Evolutionary conservation across 176 grass and related monocot genomes (phyloP).

Genomic region (Aechmea fasciata): DNA sequence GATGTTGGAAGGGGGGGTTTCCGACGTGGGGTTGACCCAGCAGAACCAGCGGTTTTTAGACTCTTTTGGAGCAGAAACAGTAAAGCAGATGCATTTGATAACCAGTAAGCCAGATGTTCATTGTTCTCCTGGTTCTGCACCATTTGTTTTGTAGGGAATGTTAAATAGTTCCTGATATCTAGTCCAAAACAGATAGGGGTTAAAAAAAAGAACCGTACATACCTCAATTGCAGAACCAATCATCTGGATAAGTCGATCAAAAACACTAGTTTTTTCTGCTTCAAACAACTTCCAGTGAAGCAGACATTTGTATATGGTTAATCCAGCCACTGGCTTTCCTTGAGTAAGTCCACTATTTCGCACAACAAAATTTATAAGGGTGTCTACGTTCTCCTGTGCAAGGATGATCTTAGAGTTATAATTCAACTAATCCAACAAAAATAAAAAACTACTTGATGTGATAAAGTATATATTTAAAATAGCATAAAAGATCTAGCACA

Average conservation of each 20-base stretch:
- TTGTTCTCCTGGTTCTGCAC: constrained; percentile 58
- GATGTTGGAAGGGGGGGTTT: constrained; percentile 62
- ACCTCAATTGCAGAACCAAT: constrained; percentile 89
- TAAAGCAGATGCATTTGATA: constrained; percentile 86
- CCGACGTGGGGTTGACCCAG: constrained; percentile 37
- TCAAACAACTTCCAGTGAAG: constrained; percentile 93
- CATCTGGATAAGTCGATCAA: constrained; percentile 78
- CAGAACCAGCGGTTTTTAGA: constrained; percentile 45
- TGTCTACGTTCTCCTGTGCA: constrained; percentile 71
- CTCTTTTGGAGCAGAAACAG: constrained; percentile 83
- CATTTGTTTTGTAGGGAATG: background rate
- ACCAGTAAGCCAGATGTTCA: constrained; percentile 91
- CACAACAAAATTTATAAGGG: constrained; percentile 65
- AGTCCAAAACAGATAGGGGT: constrained; percentile 8
- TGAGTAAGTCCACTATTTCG: constrained; percentile 65
- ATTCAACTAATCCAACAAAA: constrained; percentile 2
- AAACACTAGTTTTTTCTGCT: constrained; percentile 84
- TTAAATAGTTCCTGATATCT: constrained; percentile 1
- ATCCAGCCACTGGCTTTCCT: constrained; percentile 78
- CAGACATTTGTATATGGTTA: constrained; percentile 91
- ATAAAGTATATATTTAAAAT: background rate
- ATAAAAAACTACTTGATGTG: constrained; percentile 2
- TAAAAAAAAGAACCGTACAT: constrained; percentile 9
- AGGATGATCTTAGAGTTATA: constrained; percentile 14
- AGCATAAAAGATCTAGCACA: constrained; percentile 3